Conservation (phyloP, 2,329 filamentous ascomycete genomes). For the Phoma sp. region DNA sequence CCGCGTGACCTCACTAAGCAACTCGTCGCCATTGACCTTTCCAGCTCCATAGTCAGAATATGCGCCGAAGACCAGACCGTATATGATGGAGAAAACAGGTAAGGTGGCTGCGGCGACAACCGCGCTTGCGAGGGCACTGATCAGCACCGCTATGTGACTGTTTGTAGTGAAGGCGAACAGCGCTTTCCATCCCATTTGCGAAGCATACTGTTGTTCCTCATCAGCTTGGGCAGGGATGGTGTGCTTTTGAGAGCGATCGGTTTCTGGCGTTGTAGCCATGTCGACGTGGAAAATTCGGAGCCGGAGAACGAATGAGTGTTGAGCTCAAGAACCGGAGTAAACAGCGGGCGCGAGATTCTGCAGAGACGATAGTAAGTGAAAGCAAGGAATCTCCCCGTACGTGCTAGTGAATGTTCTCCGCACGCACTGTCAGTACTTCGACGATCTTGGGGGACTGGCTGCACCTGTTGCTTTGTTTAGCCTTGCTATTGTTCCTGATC, state of each 20-base stretch:
- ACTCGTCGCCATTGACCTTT: slow-evolving; percentile 54
- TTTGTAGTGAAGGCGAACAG: slow-evolving; percentile 77
- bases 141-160: slow-evolving; percentile 63
- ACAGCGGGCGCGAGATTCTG: slow-evolving; percentile 5
- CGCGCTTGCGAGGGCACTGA: slow-evolving; percentile 63
- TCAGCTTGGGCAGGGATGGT: slow-evolving; percentile 22
- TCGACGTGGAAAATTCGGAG: not conserved
- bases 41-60: slow-evolving; percentile 71
- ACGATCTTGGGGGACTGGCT: slow-evolving; percentile 12
- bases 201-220: slow-evolving; percentile 30
- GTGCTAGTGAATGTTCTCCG: slow-evolving; percentile 22
- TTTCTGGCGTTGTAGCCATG: slow-evolving; percentile 24
- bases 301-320: slow-evolving; percentile 1
- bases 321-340: not conserved
- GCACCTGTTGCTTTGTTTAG: slow-evolving; percentile 31
- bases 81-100: slow-evolving; percentile 71
- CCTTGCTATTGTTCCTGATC: slow-evolving; percentile 44
- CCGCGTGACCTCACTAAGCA: slow-evolving; percentile 63
- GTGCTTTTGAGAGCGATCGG: slow-evolving; percentile 19
- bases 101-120: slow-evolving; percentile 66
- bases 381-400: slow-evolving; percentile 21
- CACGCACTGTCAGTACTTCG: slow-evolving; percentile 1
- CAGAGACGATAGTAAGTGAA: slow-evolving; percentile 16
- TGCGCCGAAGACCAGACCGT: slow-evolving; percentile 76
- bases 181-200: slow-evolving; percentile 54